Conservation (phyloP, 352 stramenopile genomes). For the Pythium brassicae region DNA sequence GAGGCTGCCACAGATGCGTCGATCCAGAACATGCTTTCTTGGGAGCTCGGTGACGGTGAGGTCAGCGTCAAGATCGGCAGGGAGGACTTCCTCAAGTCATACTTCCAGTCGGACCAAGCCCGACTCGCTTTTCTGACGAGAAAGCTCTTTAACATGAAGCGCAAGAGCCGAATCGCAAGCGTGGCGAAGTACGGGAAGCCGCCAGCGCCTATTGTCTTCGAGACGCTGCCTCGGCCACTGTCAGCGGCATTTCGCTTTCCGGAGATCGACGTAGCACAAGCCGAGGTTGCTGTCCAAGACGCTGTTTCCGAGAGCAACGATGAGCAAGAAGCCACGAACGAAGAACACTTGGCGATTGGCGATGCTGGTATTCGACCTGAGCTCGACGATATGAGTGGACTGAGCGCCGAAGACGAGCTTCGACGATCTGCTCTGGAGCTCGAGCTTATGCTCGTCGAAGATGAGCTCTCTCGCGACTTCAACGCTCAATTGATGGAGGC, state of each 20-base stretch:
- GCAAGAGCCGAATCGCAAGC: slow-evolving; percentile 30
- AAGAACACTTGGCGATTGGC: background rate
- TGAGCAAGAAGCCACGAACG: slow-evolving; percentile 11
- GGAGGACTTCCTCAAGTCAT: slow-evolving; percentile 37
- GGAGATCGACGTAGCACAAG: slow-evolving; percentile 1
- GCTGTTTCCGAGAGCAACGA: slow-evolving; percentile 8
- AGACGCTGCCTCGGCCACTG: slow-evolving; percentile 31
- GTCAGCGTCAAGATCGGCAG: slow-evolving; percentile 2
- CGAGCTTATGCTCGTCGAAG: slow-evolving; percentile 27
- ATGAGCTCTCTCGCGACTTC: slow-evolving; percentile 28
- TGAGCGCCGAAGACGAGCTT: slow-evolving; percentile 5
- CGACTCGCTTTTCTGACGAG: slow-evolving; percentile 46
- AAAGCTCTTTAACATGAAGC: slow-evolving; percentile 42
- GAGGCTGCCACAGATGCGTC: slow-evolving; percentile 34
- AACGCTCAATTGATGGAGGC: slow-evolving; percentile 15
- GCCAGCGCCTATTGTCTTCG: slow-evolving; percentile 37
- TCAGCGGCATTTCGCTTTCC: slow-evolving; percentile 29
- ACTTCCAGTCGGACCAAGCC: slow-evolving; percentile 37
- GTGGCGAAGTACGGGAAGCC: slow-evolving; percentile 41
- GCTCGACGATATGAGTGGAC: background rate
- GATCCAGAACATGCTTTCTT: slow-evolving; percentile 29
- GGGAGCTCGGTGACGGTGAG: slow-evolving; percentile 17
- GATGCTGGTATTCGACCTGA: background rate
- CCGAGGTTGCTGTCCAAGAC: slow-evolving; percentile 11
- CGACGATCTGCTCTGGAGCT: slow-evolving; percentile 18